phyloP scores from a whole-genome alignment of 2,329 filamentous ascomycete species.

The Pseudocercospora fijiensis region DNA sequence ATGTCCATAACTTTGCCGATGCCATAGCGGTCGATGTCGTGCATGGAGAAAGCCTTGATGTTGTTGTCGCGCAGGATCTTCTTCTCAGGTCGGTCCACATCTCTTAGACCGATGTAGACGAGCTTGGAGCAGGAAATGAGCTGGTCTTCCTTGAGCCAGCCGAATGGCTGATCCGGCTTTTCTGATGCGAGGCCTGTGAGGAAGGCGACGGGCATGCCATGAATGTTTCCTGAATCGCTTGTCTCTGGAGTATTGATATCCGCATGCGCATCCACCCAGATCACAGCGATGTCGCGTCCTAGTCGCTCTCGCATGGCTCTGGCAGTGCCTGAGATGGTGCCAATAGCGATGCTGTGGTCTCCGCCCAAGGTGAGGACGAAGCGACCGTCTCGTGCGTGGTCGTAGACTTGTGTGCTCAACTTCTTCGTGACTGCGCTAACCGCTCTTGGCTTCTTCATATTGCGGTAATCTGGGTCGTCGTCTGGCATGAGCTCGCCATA shows the following conservation, averaged over 20 bases:
- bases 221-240: constrained; percentile 86
- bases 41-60: constrained; percentile 98
- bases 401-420: constrained; percentile 82
- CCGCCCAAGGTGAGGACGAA: constrained; percentile 91
- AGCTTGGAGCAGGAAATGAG: constrained; percentile 74
- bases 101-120: constrained; percentile 93
- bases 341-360: constrained; percentile 95
- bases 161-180: constrained; percentile 76
- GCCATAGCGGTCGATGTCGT: constrained; percentile 90
- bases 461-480: constrained; percentile 74
- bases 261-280: constrained; percentile 97
- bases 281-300: constrained; percentile 81
- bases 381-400: constrained; percentile 76
- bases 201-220: constrained; percentile 97
- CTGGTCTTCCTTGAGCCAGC: constrained; percentile 79
- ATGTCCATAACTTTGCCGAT: constrained; percentile 97
- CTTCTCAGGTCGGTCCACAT: constrained; percentile 94
- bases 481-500: constrained; percentile 74
- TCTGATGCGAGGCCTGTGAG: constrained; percentile 74
- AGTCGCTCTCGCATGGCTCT: constrained; percentile 82
- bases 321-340: constrained; percentile 82
- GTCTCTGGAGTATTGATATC: constrained; percentile 97
- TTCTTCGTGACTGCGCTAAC: constrained; percentile 81
- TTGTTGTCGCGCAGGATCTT: constrained; percentile 80
- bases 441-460: constrained; percentile 90